Base-by-base conservation (phyloP, 1,284 basidiomycete species). In the Ceratobasidium sp. region DNA sequence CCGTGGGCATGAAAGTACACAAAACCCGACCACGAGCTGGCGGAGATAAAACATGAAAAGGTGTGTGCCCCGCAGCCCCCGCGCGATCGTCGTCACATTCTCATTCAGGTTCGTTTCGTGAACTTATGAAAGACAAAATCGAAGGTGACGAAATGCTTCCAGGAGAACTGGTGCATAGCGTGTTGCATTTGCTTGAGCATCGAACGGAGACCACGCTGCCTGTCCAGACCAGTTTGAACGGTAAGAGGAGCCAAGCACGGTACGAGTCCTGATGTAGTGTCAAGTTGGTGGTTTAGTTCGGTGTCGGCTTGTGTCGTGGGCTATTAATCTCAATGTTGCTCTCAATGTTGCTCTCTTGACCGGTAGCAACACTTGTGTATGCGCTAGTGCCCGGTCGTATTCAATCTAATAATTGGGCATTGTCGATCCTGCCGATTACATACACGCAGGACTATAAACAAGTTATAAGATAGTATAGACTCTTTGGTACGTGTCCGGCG, bases 71-170 rank as follows among this genome's bases (percentile, higher is more conserved):
- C 46, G 23, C 27, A 3, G 6, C 12, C 3, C n/a, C 14, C 41
- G n/a, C n/a, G n/a, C 20, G n/a, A 20, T 23, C 46, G 16, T 27
- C 23, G 14, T 46, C n/a, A 38, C 23, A 48, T 50, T 20, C n/a
- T 41, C 59, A 7, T 48, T 41, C 12, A 73, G 70, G 70, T n/a
- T n/a, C n/a, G n/a, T n/a, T 73, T 62, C 55, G 70, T 20, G 70
- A 62, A 35, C 62, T 73, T 73, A 73, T 30, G 70, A 73, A n/a
- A 73, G 52, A 10, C 70, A 73, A 30, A 73, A 73, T 35, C 27
- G 70, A 73, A 52, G 70, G 62, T 5, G 70, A 73, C n/a, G 44
- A 73, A 44, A n/a, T 73, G 14, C 46, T 73, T 27, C 62, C 70
- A 10, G 70, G 70, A 52, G 70, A 73, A 33, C 59, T 73, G 8